phyloP scores from a whole-genome alignment of 495 filamentous ascomycete genomes.

The Aspergillus cavernicola region DNA sequence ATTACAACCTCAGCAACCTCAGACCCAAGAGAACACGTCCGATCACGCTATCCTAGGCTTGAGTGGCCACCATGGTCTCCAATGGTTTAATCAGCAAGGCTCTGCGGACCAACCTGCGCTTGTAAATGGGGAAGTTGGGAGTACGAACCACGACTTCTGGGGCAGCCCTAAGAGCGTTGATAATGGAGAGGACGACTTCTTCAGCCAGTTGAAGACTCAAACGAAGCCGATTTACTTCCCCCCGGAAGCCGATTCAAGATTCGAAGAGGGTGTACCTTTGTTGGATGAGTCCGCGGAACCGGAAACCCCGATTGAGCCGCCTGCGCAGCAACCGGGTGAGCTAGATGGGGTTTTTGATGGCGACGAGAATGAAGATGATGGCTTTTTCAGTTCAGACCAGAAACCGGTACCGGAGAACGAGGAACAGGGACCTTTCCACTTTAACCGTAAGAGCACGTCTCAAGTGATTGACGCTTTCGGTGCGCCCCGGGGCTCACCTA shows the following conservation, averaged over 20 bases:
- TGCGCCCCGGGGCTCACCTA: slow-evolving; percentile 25
- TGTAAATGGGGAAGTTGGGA: slow-evolving; percentile 15
- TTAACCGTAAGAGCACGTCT: slow-evolving; percentile 42
- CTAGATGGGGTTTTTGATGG: slow-evolving; percentile 33
- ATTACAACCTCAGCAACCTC: background rate
- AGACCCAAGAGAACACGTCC: background rate
- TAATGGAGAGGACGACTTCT: slow-evolving; percentile 45
- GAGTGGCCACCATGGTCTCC: background rate
- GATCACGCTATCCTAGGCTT: background rate
- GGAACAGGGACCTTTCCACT: slow-evolving; percentile 15
- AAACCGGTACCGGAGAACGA: slow-evolving; percentile 12
- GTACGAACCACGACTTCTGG: slow-evolving; percentile 27
- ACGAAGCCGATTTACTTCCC: slow-evolving; percentile 44
- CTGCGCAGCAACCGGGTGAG: slow-evolving; percentile 12
- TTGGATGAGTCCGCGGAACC: slow-evolving; percentile 25
- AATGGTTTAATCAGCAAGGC: slow-evolving; percentile 7
- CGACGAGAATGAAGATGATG: slow-evolving; percentile 35
- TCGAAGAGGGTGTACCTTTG: slow-evolving; percentile 45
- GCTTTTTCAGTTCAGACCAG: slow-evolving; percentile 34
- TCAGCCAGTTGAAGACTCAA: slow-evolving; percentile 46
- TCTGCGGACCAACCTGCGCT: background rate
- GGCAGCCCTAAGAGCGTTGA: slow-evolving; percentile 26
- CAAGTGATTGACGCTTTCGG: slow-evolving; percentile 37
- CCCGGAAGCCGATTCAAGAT: slow-evolving; percentile 46
- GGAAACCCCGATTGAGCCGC: slow-evolving; percentile 19